Conservation (phyloP, 1,284 basidiomycete genomes). For the Trametes hirsuta region DNA sequence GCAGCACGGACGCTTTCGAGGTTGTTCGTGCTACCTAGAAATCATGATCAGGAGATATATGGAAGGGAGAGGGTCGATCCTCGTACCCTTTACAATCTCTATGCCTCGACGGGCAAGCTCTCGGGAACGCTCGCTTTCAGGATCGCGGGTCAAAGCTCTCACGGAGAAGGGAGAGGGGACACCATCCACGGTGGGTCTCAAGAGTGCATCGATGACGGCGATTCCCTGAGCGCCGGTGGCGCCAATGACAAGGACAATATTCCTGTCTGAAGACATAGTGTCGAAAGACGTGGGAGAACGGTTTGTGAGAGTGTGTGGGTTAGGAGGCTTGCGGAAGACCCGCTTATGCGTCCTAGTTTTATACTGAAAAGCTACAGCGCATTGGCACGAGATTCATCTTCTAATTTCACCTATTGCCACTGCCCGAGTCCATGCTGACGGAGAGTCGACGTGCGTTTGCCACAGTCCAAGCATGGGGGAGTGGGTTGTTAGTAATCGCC, state of each 20-base stretch:
- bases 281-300: no score
- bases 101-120: slow-evolving; percentile 43
- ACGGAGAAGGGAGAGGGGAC: slow-evolving; percentile 49
- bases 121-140: slow-evolving; percentile 39
- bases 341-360: no score
- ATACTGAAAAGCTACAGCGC: no score
- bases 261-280: slow-evolving; percentile 24
- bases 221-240: slow-evolving; percentile 56
- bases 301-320: no score
- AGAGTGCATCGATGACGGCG: slow-evolving; percentile 47
- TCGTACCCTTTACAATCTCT: slow-evolving; percentile 46
- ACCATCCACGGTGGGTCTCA: slow-evolving; percentile 41
- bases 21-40: slow-evolving; percentile 36
- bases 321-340: no score
- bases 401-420: no score
- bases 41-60: background rate
- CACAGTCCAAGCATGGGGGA: no score
- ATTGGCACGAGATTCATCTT: no score
- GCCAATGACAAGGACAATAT: slow-evolving; percentile 54
- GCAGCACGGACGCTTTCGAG: slow-evolving; percentile 36
- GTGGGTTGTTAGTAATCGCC: no score
- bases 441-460: no score
- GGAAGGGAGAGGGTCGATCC: background rate
- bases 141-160: slow-evolving; percentile 50
- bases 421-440: no score